These are phyloP conservation scores for Nicotiana attenuata DNA, from an alignment of 257 asterid species.

Conservation along the genomic window DNA sequence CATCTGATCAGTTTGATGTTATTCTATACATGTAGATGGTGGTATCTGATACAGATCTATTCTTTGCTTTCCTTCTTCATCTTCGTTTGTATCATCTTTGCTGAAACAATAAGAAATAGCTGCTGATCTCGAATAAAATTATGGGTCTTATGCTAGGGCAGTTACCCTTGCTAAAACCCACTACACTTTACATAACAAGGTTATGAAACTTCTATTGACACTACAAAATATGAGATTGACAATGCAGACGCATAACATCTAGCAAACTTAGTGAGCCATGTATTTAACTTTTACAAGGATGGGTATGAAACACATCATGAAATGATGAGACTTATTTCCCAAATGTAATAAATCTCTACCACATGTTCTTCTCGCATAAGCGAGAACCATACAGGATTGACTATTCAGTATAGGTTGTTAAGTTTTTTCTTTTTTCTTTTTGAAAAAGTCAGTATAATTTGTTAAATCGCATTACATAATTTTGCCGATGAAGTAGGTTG, in stretches of 20 bases:
- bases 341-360: not conserved
- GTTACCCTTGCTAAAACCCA: not conserved
- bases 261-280: not conserved
- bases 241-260: not conserved
- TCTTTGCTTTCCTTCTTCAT: conserved; percentile 9
- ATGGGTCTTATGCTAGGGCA: not conserved
- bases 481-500: not conserved
- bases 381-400: not conserved
- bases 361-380: not conserved
- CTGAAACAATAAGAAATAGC: conserved; percentile 6
- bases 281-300: not conserved
- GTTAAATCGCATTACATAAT: not conserved
- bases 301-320: not conserved
- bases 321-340: not conserved
- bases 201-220: not conserved
- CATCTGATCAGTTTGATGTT: conserved; percentile 6
- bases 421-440: not conserved
- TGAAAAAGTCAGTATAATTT: not conserved
- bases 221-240: not conserved
- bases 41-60: not conserved
- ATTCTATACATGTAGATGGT: not conserved
- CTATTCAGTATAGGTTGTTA: not conserved
- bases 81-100: conserved; percentile 12
- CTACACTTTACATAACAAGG: not conserved
- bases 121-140: not conserved